phyloP scores from a whole-genome alignment of 805 yeast genomes.

The Wickerhamiella brachini region DNA sequence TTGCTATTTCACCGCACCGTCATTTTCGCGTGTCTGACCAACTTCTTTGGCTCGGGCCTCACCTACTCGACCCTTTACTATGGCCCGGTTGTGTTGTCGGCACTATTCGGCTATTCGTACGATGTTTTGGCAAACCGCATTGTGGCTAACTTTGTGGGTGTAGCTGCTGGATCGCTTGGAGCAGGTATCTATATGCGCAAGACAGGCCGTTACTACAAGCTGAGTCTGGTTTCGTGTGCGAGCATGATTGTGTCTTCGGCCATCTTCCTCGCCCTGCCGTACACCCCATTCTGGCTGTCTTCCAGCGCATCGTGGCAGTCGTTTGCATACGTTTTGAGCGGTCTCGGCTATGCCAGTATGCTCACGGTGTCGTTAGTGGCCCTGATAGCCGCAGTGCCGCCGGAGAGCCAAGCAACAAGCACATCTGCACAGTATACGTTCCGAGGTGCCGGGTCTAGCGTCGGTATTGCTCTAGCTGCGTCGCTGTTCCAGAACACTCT shows the following conservation, averaged over 20 bases:
- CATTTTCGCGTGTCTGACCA: constrained; percentile 48
- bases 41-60: constrained; percentile 60
- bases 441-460: constrained; percentile 74
- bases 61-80: constrained; percentile 51
- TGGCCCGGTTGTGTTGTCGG: constrained; percentile 59
- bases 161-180: constrained; percentile 50
- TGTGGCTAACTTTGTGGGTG: constrained; percentile 45
- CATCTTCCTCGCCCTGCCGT: constrained; percentile 22
- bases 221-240: constrained; percentile 32
- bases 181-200: constrained; percentile 53
- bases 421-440: constrained; percentile 85
- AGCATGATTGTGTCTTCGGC: constrained; percentile 35
- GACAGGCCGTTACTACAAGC: constrained; percentile 49
- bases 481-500: constrained; percentile 48
- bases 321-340: constrained; percentile 32
- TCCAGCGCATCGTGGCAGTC: constrained; percentile 41
- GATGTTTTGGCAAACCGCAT: constrained; percentile 55
- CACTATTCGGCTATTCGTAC: constrained; percentile 52
- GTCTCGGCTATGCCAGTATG: constrained; percentile 52
- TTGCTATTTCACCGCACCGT: constrained; percentile 47
- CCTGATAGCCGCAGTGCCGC: constrained; percentile 60
- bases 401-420: constrained; percentile 62
- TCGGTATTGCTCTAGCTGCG: constrained; percentile 61
- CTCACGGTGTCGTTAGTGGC: constrained; percentile 63
- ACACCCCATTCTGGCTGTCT: constrained; percentile 39